Base-by-base conservation (phyloP, 208 protist species). In the Histomonas meleagridis region DNA sequence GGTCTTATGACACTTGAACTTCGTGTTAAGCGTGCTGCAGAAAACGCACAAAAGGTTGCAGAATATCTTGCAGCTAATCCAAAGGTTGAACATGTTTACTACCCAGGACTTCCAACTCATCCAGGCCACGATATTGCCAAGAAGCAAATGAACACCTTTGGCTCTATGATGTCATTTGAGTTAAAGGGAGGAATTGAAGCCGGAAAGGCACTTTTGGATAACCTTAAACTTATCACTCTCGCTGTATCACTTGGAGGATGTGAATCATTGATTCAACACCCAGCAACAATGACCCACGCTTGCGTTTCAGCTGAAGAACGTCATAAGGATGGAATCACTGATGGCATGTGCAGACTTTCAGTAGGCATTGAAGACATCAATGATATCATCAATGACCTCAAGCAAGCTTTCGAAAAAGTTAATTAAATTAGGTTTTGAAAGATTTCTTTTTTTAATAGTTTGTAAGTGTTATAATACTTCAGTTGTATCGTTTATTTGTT, bases 281-380 rank as follows among this genome's bases (percentile, higher is more conserved):
- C 93, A 28, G 93, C 93, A 16, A 92, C 78, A 49, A 94, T 94
- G 93, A 94, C 93, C 21, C 93, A 94, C 43, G 93, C 93, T 32
- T 32, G 62, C 23, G 93, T 94, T 32, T 93, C 93, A 46, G 49
- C 60, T 28, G 92, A 94, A 5, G 91, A 93, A 46, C 5, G 65
- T 12, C 28, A 91, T 12, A n/a, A 53, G 7, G 46, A 69, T 48
- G 62, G 79, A 38, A 93, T 93, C 38, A 69, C 48, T 49, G 91
- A 94, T 35, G 91, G 91, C 7, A 62, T 94, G 65, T 78, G 94
- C 43, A 51, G 93, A 18, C 62, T 94, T 51, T 94, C 93, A 46
- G 93, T 94, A 28, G 93, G 93, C 38, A 91, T 94, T 65, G 93
- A 94, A 57, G n/a, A 93, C 40, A 3, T 92, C 10, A 92, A 94